phyloP scores from a whole-genome alignment of 345 rosid species.

The Cardamine chenopodiifolia region DNA sequence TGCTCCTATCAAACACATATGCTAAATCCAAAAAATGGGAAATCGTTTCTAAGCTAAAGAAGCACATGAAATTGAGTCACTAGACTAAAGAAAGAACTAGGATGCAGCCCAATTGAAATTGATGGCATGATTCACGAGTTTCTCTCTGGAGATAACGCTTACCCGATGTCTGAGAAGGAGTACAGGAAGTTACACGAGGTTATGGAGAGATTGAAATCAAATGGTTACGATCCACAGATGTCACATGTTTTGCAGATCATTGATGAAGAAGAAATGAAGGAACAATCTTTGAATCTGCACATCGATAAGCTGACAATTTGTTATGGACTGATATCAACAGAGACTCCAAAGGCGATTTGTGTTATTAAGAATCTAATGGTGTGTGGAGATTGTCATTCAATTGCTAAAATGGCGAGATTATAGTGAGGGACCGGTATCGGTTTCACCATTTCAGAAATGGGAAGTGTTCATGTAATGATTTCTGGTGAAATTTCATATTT shows the following conservation, averaged over 20 bases:
- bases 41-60: slow-evolving; percentile 57
- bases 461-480: slow-evolving; percentile 70
- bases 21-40: slow-evolving; percentile 72
- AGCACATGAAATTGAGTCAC: slow-evolving; percentile 64
- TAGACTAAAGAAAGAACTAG: slow-evolving; percentile 70
- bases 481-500: slow-evolving; percentile 49
- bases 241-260: slow-evolving; percentile 65
- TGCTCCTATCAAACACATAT: slow-evolving; percentile 67
- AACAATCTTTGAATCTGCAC: slow-evolving; percentile 62
- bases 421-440: slow-evolving; percentile 62
- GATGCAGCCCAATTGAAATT: slow-evolving; percentile 78
- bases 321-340: slow-evolving; percentile 58
- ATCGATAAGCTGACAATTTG: slow-evolving; percentile 75
- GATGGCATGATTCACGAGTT: slow-evolving; percentile 65
- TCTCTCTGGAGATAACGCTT: slow-evolving; percentile 61
- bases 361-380: slow-evolving; percentile 72
- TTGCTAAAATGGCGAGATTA: slow-evolving; percentile 65
- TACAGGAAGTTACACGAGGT: slow-evolving; percentile 61
- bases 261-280: slow-evolving; percentile 68
- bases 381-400: slow-evolving; percentile 70
- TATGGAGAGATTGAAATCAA: slow-evolving; percentile 47
- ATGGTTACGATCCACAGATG: slow-evolving; percentile 59
- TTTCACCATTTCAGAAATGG: slow-evolving; percentile 72
- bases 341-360: slow-evolving; percentile 52
- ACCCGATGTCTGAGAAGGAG: slow-evolving; percentile 55